phyloP scores from a whole-genome alignment of 2,329 filamentous ascomycete genomes.

The Microdochium trichocladiopsis region DNA sequence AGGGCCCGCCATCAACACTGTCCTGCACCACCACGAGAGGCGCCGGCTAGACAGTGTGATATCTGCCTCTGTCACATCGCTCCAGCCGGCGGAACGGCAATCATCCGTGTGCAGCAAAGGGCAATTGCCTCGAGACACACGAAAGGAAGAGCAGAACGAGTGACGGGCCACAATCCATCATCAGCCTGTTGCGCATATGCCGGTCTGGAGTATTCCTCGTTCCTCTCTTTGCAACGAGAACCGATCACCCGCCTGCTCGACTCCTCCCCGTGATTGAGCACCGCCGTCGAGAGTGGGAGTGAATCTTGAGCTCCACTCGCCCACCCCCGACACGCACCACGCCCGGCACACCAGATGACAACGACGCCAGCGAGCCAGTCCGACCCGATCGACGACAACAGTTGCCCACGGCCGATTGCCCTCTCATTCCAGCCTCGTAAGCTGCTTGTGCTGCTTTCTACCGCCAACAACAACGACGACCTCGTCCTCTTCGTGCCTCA shows the following conservation, averaged over 20 bases:
- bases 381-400: neutral
- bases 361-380: neutral
- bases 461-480: neutral
- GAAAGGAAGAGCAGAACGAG: neutral
- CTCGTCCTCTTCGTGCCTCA: neutral
- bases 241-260: neutral
- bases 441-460: too few species aligned
- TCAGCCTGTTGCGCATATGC: neutral
- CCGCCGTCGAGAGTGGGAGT: neutral
- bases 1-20: neutral
- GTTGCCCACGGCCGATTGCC: neutral
- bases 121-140: neutral
- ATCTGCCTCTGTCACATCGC: neutral
- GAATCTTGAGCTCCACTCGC: neutral
- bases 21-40: neutral
- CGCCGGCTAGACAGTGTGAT: neutral
- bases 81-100: neutral
- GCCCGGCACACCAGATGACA: neutral
- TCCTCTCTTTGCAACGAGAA: neutral
- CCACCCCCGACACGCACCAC: neutral
- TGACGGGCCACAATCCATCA: neutral
- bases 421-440: neutral
- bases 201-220: too few species aligned
- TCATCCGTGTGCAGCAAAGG: neutral
- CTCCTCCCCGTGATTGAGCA: neutral